Percentiles rank a stretch among this genome's conserved stretches.
These are phyloP conservation scores for Tricholoma sp. DNA, from an alignment of 768 basidiomycete genomes.

Conservation along the genomic window DNA sequence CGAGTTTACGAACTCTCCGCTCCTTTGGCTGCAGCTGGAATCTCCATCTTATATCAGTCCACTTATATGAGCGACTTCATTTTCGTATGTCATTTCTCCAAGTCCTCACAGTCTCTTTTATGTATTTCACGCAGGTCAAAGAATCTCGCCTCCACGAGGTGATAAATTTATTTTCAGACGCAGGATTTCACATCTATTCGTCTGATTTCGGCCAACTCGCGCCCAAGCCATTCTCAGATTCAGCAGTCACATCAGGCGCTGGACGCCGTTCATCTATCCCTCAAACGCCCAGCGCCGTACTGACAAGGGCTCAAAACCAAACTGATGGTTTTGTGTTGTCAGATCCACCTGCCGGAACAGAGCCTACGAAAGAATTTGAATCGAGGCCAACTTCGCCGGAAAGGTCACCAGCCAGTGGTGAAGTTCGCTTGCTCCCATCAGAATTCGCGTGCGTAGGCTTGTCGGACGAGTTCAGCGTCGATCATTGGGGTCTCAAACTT, in stretches of 20 bases:
- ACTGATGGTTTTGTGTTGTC: conserved; percentile 21
- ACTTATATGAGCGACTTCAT: conserved; percentile 83
- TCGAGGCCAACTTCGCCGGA: neutral
- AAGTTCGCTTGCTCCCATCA: conserved; percentile 60
- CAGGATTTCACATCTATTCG: conserved; percentile 64
- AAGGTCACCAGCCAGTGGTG: conserved; percentile 26
- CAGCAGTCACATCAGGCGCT: conserved; percentile 14
- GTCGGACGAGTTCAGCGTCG: conserved; percentile 55
- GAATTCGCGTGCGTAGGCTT: conserved; percentile 76
- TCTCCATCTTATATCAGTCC: conserved; percentile 79
- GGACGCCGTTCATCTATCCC: conserved; percentile 11
- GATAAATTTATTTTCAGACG: conserved; percentile 50
- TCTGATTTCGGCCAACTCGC: conserved; percentile 30
- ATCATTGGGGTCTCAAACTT: conserved; percentile 73
- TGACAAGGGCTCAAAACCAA: conserved; percentile 43
- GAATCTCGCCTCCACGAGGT: conserved; percentile 59
- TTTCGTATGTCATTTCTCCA: conserved; percentile 48
- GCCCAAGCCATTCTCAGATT: conserved; percentile 10
- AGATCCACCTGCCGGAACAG: conserved; percentile 4
- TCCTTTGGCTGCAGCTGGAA: conserved; percentile 68
- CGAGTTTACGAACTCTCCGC: conserved; percentile 74
- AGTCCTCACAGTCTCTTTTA: neutral
- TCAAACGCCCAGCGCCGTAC: conserved; percentile 26
- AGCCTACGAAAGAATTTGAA: neutral
- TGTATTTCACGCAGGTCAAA: conserved; percentile 46